Percentiles rank a stretch among this genome's conserved stretches.
These are phyloP conservation scores for Ceratobasidium theobromae DNA, from an alignment of 1,284 basidiomycete genomes.

Conservation along the genomic window DNA sequence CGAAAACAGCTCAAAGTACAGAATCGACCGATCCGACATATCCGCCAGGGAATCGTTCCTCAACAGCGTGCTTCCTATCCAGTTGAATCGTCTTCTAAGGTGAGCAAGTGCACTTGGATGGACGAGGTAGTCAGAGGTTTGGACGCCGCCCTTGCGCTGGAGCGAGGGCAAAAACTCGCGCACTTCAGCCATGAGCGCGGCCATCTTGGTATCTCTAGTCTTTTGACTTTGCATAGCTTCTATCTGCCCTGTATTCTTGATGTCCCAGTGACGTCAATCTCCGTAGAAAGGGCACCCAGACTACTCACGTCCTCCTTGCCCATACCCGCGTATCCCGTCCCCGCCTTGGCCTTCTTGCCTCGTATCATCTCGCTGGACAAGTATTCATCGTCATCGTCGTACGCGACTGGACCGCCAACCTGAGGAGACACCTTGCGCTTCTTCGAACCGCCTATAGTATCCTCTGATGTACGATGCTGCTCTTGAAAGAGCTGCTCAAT, in stretches of 20 bases:
- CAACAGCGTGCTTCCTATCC: slow-evolving; percentile 77
- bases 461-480: slow-evolving; percentile 51
- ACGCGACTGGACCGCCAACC: slow-evolving; percentile 48
- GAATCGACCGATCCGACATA: slow-evolving; percentile 81
- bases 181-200: slow-evolving; percentile 64
- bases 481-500: slow-evolving; percentile 68
- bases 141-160: slow-evolving; percentile 66
- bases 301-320: slow-evolving; percentile 74
- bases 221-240: slow-evolving; percentile 72
- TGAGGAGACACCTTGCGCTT: slow-evolving; percentile 39
- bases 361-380: slow-evolving; percentile 46
- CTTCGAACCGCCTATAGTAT: slow-evolving; percentile 42
- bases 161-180: slow-evolving; percentile 78
- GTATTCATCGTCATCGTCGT: slow-evolving; percentile 53
- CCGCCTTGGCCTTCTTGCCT: slow-evolving; percentile 68
- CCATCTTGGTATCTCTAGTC: slow-evolving; percentile 69
- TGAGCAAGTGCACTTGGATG: slow-evolving; percentile 88
- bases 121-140: slow-evolving; percentile 81
- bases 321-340: slow-evolving; percentile 82
- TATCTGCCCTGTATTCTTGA: slow-evolving; percentile 72
- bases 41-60: slow-evolving; percentile 88
- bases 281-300: slow-evolving; percentile 28
- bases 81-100: slow-evolving; percentile 83
- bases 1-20: slow-evolving; percentile 87
- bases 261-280: not conserved